Evolutionary conservation across 495 filamentous ascomycete genomes (phyloP).

Genomic region (Podospora fimiseda): DNA sequence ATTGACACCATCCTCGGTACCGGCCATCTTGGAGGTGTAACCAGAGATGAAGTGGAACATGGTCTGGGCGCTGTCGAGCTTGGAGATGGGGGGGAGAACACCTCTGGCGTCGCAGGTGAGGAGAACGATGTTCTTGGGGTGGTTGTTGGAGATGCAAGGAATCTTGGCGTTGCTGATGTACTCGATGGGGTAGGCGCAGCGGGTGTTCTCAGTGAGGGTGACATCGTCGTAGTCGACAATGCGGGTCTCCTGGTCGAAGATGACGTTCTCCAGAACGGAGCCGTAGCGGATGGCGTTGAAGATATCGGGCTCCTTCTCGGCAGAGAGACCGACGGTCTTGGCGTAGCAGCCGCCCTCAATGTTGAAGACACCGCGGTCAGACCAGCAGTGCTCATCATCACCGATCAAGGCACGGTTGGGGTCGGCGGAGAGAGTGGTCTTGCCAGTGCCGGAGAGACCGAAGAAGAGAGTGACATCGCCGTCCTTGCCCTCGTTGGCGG

Average conservation of each 20-base stretch:
- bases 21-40: slow-evolving; percentile 99
- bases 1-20: slow-evolving; percentile 91
- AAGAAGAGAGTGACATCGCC: slow-evolving; percentile 98
- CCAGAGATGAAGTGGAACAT: slow-evolving; percentile 99
- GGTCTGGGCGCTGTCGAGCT: slow-evolving; percentile 89
- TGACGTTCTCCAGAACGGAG: slow-evolving; percentile 95
- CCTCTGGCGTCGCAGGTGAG: slow-evolving; percentile 97
- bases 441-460: slow-evolving; percentile 95
- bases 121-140: slow-evolving; percentile 96
- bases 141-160: slow-evolving; percentile 77
- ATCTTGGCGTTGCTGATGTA: slow-evolving; percentile 99
- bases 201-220: slow-evolving; percentile 96
- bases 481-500: slow-evolving; percentile 86
- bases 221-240: slow-evolving; percentile 90
- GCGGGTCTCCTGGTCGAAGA: slow-evolving; percentile 87
- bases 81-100: slow-evolving; percentile 95
- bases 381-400: slow-evolving; percentile 99
- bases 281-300: slow-evolving; percentile 94
- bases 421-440: slow-evolving; percentile 96
- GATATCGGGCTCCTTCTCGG: slow-evolving; percentile 98
- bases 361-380: slow-evolving; percentile 94
- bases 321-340: slow-evolving; percentile 96
- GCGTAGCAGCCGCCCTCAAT: slow-evolving; percentile 99
- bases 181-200: slow-evolving; percentile 97
- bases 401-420: slow-evolving; percentile 94